Evolutionary conservation across 441 rosid genomes (phyloP), one percentile per base, ranked within the genome.

Genomic region (Lepidium campestre): DNA sequence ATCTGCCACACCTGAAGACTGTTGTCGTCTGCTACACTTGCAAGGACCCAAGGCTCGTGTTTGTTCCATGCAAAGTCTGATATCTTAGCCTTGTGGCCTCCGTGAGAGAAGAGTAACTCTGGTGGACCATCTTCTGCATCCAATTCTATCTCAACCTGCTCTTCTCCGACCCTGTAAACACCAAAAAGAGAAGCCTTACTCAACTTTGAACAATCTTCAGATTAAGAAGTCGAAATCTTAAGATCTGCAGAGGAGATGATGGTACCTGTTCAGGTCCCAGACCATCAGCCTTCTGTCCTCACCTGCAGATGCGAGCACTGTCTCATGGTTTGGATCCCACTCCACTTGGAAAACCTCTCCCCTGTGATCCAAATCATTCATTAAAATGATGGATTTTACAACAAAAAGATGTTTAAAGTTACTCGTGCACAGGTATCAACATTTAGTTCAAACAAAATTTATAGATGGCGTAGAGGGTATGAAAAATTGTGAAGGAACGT

Each of bases 71-170:
- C 78, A 70, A 91, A 91, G 65, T 93, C 96, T 6, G 93, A 85
- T 64, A 93, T 85, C 81, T 83, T 87, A 2, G 86, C 89, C 72
- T 82, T 87, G 75, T 93, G 99, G 40, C 97, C 96, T 39, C 95
- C 99, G 25, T 87, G 99, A 25, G 90, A 82, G 72, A 91, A 93
- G 1, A 91, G 89, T 25, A 91, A 89, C 78, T 91, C 99, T 0
- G 97, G 91, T 39, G 97, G 96, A 49, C 97, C 96, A 71, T 89
- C 96, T 45, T 90, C 92, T 1, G 87, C 91, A 75, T 91, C 96
- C 56, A 90, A 74, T 77, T 87, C 95, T 19, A 85, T 64, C 79
- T 91, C 95, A 20, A 81, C 57, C 78, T 87, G 95, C 79, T 93
- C 99, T 40, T 91, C 97, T 45, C 95, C 96, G 10, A 93, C 86